These are phyloP conservation scores for Entonaema liquescens DNA, from an alignment of 495 filamentous ascomycete species.

Conservation along the genomic window DNA sequence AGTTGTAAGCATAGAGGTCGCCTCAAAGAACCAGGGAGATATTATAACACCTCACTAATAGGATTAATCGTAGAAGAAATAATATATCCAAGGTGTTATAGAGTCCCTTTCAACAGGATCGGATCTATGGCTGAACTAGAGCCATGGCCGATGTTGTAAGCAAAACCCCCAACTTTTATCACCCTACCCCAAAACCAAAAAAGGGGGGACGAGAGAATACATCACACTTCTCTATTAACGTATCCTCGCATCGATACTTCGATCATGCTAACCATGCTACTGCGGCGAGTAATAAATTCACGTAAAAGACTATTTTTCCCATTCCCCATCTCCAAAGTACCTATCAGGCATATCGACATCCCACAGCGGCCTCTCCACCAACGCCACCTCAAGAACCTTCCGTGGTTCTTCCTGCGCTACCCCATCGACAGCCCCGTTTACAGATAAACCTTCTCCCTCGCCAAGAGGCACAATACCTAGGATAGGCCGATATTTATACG, in stretches of 20 bases:
- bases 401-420: slow-evolving; percentile 39
- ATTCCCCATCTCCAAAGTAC: slow-evolving; percentile 74
- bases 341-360: slow-evolving; percentile 81
- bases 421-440: slow-evolving; percentile 28
- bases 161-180: no score
- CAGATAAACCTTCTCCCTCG: slow-evolving; percentile 40
- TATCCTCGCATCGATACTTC: not conserved
- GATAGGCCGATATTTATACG: slow-evolving; percentile 90
- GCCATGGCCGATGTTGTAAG: no score
- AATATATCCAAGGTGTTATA: no score
- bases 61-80: no score
- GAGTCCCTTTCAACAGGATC: no score
- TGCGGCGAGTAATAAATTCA: not conserved
- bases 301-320: slow-evolving; percentile 39
- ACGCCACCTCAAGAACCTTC: slow-evolving; percentile 74
- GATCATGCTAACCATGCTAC: not conserved
- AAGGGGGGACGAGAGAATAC: not conserved
- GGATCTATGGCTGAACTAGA: no score
- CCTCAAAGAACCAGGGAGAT: no score
- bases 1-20: no score
- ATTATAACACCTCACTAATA: no score
- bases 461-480: slow-evolving; percentile 83
- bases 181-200: not conserved
- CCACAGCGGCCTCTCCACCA: slow-evolving; percentile 88
- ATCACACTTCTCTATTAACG: not conserved